These are phyloP conservation scores for Yarrowia sp. DNA, from an alignment of 805 yeast genomes.

Conservation along the genomic window DNA sequence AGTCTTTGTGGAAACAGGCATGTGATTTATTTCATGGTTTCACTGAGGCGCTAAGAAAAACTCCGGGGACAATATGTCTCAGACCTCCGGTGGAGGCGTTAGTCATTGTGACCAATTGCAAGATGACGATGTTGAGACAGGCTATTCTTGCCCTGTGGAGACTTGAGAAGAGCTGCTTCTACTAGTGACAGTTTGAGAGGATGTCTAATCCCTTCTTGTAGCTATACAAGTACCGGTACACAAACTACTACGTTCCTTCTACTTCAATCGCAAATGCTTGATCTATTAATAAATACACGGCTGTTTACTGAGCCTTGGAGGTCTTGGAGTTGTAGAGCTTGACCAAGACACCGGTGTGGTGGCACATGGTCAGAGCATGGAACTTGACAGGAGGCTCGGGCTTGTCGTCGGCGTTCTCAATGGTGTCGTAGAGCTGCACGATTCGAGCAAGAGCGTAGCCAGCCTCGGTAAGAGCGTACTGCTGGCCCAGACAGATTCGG, in stretches of 20 bases:
- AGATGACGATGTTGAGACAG: too few relatives aligned
- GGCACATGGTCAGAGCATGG: constrained; percentile 40
- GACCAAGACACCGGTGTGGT: constrained; percentile 29
- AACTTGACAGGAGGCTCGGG: constrained; percentile 39
- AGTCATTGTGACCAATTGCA: too few relatives aligned
- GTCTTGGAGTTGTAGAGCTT: constrained; percentile 29
- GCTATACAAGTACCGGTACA: too few relatives aligned
- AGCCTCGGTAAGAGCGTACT: constrained; percentile 62
- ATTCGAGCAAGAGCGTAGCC: constrained; percentile 55
- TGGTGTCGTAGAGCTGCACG: constrained; percentile 44
- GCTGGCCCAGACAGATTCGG: constrained; percentile 63
- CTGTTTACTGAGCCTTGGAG: constrained; percentile 32
- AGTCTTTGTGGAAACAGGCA: not conserved
- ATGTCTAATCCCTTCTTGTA: too few relatives aligned
- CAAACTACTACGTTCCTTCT: too few relatives aligned
- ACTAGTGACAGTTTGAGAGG: too few relatives aligned
- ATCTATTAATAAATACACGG: constrained; percentile 32
- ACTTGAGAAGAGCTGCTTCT: too few relatives aligned
- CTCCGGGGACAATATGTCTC: not conserved
- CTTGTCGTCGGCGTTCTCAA: constrained; percentile 38
- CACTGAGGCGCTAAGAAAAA: too few relatives aligned
- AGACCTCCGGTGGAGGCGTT: not conserved
- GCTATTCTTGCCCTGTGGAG: too few relatives aligned
- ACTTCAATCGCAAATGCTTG: constrained; percentile 17
- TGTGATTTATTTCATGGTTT: not conserved